Conservation (phyloP, 306 rosid genomes). For the Lathyrus aphaca region DNA sequence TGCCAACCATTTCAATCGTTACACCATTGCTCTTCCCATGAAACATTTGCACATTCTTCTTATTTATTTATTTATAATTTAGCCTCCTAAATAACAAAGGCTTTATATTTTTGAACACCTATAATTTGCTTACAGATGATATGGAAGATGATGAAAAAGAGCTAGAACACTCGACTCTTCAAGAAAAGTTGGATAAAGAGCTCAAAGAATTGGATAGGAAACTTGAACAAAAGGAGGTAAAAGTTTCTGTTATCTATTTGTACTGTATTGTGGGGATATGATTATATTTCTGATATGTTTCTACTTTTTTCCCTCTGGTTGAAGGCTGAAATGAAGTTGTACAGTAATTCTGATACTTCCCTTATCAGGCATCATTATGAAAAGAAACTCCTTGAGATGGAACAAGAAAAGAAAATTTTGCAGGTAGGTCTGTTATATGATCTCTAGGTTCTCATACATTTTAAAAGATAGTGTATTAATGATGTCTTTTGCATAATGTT, state of each 20-base stretch:
- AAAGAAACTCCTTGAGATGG: slow-evolving; percentile 67
- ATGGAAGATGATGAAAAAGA: slow-evolving; percentile 78
- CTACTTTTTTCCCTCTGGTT: slow-evolving; percentile 34
- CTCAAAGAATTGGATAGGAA: slow-evolving; percentile 85
- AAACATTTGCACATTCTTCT: slow-evolving; percentile 10
- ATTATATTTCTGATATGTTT: slow-evolving; percentile 23
- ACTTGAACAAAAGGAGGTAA: slow-evolving; percentile 96
- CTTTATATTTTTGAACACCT: background rate
- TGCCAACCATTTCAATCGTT: slow-evolving; percentile 4
- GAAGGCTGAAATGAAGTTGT: slow-evolving; percentile 94
- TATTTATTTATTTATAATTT: slow-evolving; percentile 12
- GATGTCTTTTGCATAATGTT: slow-evolving; percentile 24
- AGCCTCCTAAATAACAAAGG: background rate
- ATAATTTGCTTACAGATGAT: slow-evolving; percentile 54
- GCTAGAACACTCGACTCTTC: slow-evolving; percentile 85
- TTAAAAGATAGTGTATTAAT: slow-evolving; percentile 11
- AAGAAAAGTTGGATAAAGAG: slow-evolving; percentile 82
- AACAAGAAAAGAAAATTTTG: slow-evolving; percentile 81
- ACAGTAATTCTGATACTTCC: slow-evolving; percentile 58
- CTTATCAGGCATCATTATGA: slow-evolving; percentile 87
- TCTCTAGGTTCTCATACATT: slow-evolving; percentile 6
- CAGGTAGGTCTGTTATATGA: slow-evolving; percentile 60
- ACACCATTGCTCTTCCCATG: background rate
- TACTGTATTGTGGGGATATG: slow-evolving; percentile 18
- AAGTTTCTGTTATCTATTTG: background rate